Evolutionary conservation across 73 alveolate genomes (phyloP), one percentile per base, ranked within the genome.

Genomic region (Paramecium octaurelia): DNA sequence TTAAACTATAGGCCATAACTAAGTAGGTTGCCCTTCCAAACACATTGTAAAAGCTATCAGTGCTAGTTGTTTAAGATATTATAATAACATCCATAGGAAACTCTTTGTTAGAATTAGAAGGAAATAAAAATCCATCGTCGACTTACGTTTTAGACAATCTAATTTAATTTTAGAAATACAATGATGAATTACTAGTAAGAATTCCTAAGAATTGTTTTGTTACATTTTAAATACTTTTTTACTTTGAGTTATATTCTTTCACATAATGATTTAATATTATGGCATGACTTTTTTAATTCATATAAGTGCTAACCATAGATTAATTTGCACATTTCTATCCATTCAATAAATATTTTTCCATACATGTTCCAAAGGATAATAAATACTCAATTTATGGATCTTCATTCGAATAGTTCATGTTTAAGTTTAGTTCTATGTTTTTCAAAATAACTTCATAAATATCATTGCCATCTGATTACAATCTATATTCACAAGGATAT

Each of bases 71-170:
- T 75, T 75, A 75, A 36, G 88, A 29, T 38, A 38, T 75, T 4
- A 75, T 38, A 11, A 16, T 38, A 16, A 11, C 8, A 75, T 75
- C 88, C 46, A 42, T 29, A 16, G 46, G 34, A 75, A 29, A 75
- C n/a, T 35, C 60, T 21, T 38, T 16, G 6, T 24, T 34, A 35
- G 38, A 29, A 38, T 75, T 38, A 38, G 58, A 38, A 11, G 38
- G 38, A 36, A 75, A 75, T 35, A 75, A 38, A 35, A 75, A 75
- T 36, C 88, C 88, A 75, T 75, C 34, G 35, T 75, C 88, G n/a
- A 75, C 10, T 21, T 75, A 4, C 4, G 88, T 75, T 16, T 38
- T 18, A 11, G 58, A 34, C 6, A 75, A 24, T 75, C 46, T 35
- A 5, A 42, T 75, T 34, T 75, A 12, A 23, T 38, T 75, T 75